Evolutionary conservation across 371 early-diverging fungal species (phyloP).

Genomic region (Phascolomyces articulosus): DNA sequence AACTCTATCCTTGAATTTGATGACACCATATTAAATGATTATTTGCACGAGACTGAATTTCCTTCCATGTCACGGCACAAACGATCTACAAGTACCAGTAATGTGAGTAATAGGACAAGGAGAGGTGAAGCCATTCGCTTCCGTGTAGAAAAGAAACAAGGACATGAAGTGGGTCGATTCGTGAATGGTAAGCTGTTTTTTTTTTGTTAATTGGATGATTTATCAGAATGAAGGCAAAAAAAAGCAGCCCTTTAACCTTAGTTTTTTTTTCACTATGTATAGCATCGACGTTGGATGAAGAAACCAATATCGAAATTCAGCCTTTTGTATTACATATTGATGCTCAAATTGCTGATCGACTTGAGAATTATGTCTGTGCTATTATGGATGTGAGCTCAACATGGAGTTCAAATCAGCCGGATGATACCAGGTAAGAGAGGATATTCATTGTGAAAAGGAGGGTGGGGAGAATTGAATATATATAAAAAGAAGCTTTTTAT

Average conservation of each 20-base stretch:
- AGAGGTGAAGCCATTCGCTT: conserved; percentile 19
- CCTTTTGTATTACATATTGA: conserved; percentile 56
- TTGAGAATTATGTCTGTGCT: conserved; percentile 49
- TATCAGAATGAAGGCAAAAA: background rate
- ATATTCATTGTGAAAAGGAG: no score
- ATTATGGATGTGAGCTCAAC: conserved; percentile 20
- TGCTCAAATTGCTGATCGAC: conserved; percentile 46
- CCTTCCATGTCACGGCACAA: conserved; percentile 8
- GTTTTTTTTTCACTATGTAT: background rate
- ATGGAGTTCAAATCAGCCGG: background rate
- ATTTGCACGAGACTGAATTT: conserved; percentile 27
- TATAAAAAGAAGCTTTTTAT: no score
- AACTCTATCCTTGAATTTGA: conserved; percentile 42
- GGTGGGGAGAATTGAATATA: no score
- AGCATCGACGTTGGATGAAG: conserved; percentile 35
- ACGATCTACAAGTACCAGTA: no score
- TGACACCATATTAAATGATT: conserved; percentile 25
- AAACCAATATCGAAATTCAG: conserved; percentile 51
- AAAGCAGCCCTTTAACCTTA: no score
- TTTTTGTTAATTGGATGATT: no score
- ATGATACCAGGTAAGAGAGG: conserved; percentile 20
- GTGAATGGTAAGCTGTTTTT: conserved; percentile 19
- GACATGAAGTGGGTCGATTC: conserved; percentile 20
- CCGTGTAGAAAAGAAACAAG: conserved; percentile 33
- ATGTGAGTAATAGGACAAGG: no score